Conservation (phyloP, 495 filamentous ascomycete species). For the Hypoxylon subgilvum region DNA sequence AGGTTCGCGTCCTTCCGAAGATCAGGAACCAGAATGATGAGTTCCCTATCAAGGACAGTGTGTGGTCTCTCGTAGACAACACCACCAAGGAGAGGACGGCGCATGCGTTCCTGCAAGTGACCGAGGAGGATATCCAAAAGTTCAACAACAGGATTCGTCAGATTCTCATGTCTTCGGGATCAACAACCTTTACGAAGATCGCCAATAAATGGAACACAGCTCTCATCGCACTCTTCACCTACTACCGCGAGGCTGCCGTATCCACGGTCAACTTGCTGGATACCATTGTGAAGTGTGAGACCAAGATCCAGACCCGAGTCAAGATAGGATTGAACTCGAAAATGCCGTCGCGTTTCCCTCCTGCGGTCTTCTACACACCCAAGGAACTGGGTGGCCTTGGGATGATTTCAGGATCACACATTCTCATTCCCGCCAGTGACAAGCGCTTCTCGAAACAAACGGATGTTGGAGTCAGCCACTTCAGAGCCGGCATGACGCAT, state of each 20-base stretch:
- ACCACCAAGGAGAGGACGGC: slow-evolving; percentile 95
- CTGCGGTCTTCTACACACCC: slow-evolving; percentile 98
- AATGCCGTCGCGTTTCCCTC: slow-evolving; percentile 99
- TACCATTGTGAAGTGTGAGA: slow-evolving; percentile 99
- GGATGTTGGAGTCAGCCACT: slow-evolving; percentile 96
- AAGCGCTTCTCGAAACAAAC: slow-evolving; percentile 99
- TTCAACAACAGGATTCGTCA: slow-evolving; percentile 99
- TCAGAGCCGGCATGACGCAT: slow-evolving; percentile 96
- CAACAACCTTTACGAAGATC: slow-evolving; percentile 99
- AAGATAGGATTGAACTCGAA: slow-evolving; percentile 99
- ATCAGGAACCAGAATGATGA: slow-evolving; percentile 93
- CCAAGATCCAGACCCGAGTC: slow-evolving; percentile 98
- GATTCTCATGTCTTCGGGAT: slow-evolving; percentile 98
- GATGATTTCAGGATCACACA: slow-evolving; percentile 99
- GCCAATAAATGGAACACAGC: slow-evolving; percentile 99
- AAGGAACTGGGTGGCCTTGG: slow-evolving; percentile 97
- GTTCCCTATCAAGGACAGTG: slow-evolving; percentile 95
- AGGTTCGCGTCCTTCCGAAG: slow-evolving; percentile 97
- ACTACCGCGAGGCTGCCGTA: slow-evolving; percentile 98
- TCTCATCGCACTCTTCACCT: slow-evolving; percentile 98
- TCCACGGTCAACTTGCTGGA: slow-evolving; percentile 94
- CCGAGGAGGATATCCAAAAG: slow-evolving; percentile 97
- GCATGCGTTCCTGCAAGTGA: slow-evolving; percentile 97
- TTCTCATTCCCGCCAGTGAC: slow-evolving; percentile 96
- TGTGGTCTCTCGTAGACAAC: slow-evolving; percentile 97